Evolutionary conservation across 176 grass and related monocot genomes (phyloP), one percentile per base, ranked within the genome.

Genomic region (Triticum urartu): DNA sequence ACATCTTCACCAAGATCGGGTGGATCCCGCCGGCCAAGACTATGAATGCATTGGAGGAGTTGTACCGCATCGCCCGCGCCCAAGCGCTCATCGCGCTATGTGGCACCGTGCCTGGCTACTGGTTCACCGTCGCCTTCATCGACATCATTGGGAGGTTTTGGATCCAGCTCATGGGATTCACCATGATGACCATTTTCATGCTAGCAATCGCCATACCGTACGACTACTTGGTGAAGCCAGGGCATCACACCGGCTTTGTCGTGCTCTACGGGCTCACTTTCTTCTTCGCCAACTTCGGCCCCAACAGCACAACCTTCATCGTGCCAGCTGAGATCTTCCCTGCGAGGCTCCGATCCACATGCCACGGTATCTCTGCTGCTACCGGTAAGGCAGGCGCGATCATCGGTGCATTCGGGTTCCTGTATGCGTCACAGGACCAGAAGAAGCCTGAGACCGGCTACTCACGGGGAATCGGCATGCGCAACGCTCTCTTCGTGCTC

Each of bases 111-210:
- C 95, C 92, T 0, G 95, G 95, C 0, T 97, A 97, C 87, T 97
- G 95, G 95, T 97, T 97, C 89, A 97, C 95, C 21, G 89, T 97
- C 25, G 87, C 87, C 17, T 79, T 97, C 65, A 94, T 97, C 36
- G 95, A 93, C n/a, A 42, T 86, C 61, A 67, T 97, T 0, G 92
- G 95, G 1, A 78, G 95, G 28, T 97, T 94, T 79, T 84, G 74
- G 75, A 97, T 97, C 83, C 92, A 97, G 58, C 30, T 97, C 54
- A 86, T 86, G 79, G 95, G 95, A 1, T 97, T 94, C 88, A 18
- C 83, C 45, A 86, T 91, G 83, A 97, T 97, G 92, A 94, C 95
- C 40, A 84, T 82, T 12, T 94, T 94, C 88, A 94, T 97, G 95
- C 79, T 97, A 3, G 92, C 17, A 21, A 74, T 97, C 4, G 90